Base-by-base conservation (phyloP, 1,139 yeast genomes). In the Geotrichum australiense region DNA sequence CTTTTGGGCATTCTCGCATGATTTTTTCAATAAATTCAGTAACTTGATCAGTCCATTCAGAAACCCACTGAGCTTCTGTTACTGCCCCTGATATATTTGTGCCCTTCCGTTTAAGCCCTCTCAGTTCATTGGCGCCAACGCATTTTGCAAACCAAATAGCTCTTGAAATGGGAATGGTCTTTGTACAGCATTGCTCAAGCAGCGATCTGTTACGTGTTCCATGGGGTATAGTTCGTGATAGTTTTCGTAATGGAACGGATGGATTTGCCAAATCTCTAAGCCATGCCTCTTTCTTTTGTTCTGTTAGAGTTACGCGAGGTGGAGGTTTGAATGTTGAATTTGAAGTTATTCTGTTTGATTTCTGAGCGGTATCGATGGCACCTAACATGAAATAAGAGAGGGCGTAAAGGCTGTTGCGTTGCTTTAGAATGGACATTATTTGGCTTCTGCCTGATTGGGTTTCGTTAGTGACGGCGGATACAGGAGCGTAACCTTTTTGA, bases 121-220 rank as follows among this genome's bases (percentile, higher is more conserved):
- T 63, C 43, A 83, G 73, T 56, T 89, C 97, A 46, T 87, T 84
- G 12, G 83, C 79, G 14, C 91, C 77, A 1, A 87, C 85, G 60
- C 96, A 84, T 51, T 85, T 76, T 3, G 91, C 83, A 48, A 89
- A 73, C 98, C 98, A 89, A 3, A 89, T 63, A 0, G 96, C 95
- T 46, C 96, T 66, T 19, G 74, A 60, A 3, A 81, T 66, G 0
- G 97, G 96, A 0, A 89, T 78, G 25, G 65, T 63, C 53, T 79
- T 78, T 29, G 66, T 56, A 49, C 82, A 71, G 50, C 93, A 71
- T 45, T 80, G 82, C 48, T 87, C 96, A 3, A 89, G 61, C 29
- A 89, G 66, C 1, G 73, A 70, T 52, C 78, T 76, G 57, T 85
- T 82, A 50, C 89, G 69, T 19, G 89, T 74, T 0, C 96, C 96